Conservation (phyloP, 1,284 basidiomycete genomes). For the Sphaerobolus stellatus region DNA sequence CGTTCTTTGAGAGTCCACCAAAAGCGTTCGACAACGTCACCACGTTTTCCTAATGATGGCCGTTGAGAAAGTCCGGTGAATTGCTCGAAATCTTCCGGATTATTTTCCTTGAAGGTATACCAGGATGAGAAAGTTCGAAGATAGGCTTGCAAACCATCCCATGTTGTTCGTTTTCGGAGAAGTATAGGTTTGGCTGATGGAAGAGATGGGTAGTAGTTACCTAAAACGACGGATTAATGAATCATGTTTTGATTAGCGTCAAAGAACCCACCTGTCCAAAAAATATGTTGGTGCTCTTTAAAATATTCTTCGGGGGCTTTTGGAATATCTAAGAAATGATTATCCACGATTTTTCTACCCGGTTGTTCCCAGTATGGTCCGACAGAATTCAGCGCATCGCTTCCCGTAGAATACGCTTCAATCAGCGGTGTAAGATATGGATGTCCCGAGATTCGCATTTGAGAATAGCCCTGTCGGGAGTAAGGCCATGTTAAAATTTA, state of each 20-base stretch:
- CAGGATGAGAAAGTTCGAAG: constrained; percentile 72
- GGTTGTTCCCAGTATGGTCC: constrained; percentile 82
- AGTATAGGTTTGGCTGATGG: constrained; percentile 50
- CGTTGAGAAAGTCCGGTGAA: constrained; percentile 22
- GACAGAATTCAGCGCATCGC: constrained; percentile 51
- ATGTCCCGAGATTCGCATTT: constrained; percentile 66
- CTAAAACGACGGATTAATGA: constrained; percentile 18
- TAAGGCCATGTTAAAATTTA: background rate
- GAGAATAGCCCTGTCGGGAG: constrained; percentile 65
- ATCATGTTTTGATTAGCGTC: background rate
- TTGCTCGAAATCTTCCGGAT: constrained; percentile 56
- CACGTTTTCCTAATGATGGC: constrained; percentile 32
- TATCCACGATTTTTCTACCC: constrained; percentile 73
- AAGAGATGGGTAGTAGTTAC: constrained; percentile 44
- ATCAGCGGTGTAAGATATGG: constrained; percentile 62
- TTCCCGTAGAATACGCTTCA: constrained; percentile 58
- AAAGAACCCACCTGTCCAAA: constrained; percentile 49
- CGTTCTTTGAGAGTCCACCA: constrained; percentile 49
- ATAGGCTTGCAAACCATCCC: constrained; percentile 67
- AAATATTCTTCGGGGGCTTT: constrained; percentile 45
- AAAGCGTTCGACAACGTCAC: constrained; percentile 66
- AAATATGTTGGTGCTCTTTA: constrained; percentile 48
- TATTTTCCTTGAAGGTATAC: constrained; percentile 64
- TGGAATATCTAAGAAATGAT: constrained; percentile 67
- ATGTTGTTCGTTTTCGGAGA: constrained; percentile 60